Evolutionary conservation across 257 asterid genomes (phyloP), one percentile per base, ranked within the genome.

Genomic region (Fraxinus cuspidata): DNA sequence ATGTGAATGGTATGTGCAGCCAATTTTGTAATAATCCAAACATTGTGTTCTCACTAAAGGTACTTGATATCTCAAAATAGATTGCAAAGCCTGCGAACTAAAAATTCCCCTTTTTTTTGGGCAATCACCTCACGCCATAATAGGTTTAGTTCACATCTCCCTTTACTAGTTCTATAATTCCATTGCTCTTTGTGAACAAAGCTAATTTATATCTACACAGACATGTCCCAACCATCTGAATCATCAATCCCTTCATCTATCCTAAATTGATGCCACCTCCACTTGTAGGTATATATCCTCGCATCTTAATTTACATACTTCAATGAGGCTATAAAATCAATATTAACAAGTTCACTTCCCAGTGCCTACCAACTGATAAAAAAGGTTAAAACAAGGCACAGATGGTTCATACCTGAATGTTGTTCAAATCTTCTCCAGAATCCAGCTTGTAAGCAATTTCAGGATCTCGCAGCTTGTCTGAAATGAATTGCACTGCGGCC

Each of bases 391-490:
- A 83, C 25, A 44, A 9, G 27, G 29, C 31, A 65, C 28, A 63
- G 42, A 71, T 49, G 7, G 64, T 47, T 71, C 81, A 71, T 82
- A 93, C 98, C 97, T 96, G 99, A 83, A 92, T 85, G 71, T 64
- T 40, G 72, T 85, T 84, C 34, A 81, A 73, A 78, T 85, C 89
- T 79, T 90, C 94, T 77, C 91, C 91, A 56, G 86, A 83, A 77
- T 89, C 96, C 72, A 90, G 88, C 90, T 80, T 89, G 88, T 86
- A 85, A 78, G 88, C 78, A 73, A 92, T 85, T 80, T 92, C 97
- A 82, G 98, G 99, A 88, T 93, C 90, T 73, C 77, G 93, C 66
- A 93, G 85, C 88, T 92, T 93, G 72, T 91, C 91, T 63, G 90
- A 81, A 79, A 88, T 82, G 82, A 90, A 90, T 75, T 80, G 88